Percentiles rank a stretch among this genome's conserved stretches.
These are phyloP conservation scores for Misopates orontium DNA, from an alignment of 257 asterid genomes.

Conservation along the genomic window DNA sequence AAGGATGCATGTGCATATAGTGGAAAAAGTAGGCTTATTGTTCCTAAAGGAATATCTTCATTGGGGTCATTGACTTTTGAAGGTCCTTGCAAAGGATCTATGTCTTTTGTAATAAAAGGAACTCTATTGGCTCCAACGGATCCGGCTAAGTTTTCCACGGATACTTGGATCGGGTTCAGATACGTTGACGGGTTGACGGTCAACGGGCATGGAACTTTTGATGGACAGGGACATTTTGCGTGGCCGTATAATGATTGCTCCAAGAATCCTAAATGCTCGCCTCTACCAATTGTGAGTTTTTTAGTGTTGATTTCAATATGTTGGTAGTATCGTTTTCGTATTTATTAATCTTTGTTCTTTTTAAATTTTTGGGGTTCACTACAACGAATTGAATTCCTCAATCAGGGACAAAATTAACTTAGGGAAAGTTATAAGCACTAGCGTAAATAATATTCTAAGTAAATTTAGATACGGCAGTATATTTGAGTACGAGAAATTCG, in stretches of 20 bases:
- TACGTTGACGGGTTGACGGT: slow-evolving; percentile 39
- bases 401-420: no score
- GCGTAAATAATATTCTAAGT: no score
- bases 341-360: no score
- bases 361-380: no score
- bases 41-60: slow-evolving; percentile 56
- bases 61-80: slow-evolving; percentile 41
- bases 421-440: no score
- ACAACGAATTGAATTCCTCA: no score
- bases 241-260: slow-evolving; percentile 63
- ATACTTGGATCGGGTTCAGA: slow-evolving; percentile 62
- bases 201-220: slow-evolving; percentile 58
- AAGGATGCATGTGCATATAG: slow-evolving; percentile 50
- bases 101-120: slow-evolving; percentile 41
- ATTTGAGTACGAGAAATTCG: no score
- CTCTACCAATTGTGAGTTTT: slow-evolving; percentile 52
- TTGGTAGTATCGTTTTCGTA: not conserved
- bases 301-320: not conserved
- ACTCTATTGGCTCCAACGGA: slow-evolving; percentile 42
- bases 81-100: slow-evolving; percentile 54
- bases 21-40: slow-evolving; percentile 46
- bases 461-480: no score
- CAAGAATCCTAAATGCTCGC: slow-evolving; percentile 34
- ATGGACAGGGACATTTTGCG: slow-evolving; percentile 57
- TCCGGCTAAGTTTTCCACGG: slow-evolving; percentile 19